phyloP scores from a whole-genome alignment of 768 basidiomycete genomes.

The Lepiota venenata region DNA sequence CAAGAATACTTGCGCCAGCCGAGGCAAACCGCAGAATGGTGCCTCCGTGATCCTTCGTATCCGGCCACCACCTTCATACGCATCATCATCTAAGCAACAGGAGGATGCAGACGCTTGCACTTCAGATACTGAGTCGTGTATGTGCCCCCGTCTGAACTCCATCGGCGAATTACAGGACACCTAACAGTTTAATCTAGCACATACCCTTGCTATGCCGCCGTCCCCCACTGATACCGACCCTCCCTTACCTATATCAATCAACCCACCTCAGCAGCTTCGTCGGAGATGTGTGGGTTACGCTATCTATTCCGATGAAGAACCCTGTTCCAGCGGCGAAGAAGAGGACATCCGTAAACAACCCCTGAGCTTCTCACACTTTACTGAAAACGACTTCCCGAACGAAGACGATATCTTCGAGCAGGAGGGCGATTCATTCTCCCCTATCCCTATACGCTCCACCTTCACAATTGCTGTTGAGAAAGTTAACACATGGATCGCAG shows the following conservation, averaged over 20 bases:
- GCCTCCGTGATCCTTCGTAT: constrained; percentile 25
- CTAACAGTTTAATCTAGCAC: neutral
- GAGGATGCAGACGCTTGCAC: neutral
- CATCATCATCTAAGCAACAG: neutral
- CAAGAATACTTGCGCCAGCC: constrained; percentile 26
- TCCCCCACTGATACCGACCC: constrained; percentile 12
- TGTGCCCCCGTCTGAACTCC: neutral
- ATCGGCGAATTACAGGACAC: too few species aligned
- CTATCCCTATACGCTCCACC: neutral
- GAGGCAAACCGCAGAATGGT: constrained; percentile 41
- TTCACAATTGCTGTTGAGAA: neutral
- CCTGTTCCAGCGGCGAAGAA: constrained; percentile 19
- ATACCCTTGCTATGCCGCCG: constrained; percentile 3
- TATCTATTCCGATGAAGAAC: constrained; percentile 41
- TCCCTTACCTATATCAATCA: constrained; percentile 12
- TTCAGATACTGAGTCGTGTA: constrained; percentile 7
- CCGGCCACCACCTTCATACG: constrained; percentile 16
- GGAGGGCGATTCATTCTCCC: neutral
- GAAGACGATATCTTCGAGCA: too few species aligned
- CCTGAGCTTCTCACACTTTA: constrained; percentile 17
- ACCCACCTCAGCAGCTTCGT: constrained; percentile 17
- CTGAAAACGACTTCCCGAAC: constrained; percentile 19
- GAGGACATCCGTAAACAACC: constrained; percentile 21
- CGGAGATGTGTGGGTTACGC: constrained; percentile 35
- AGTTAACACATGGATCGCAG: constrained; percentile 26